A percentile compares a stretch with the other conserved stretches of the same genome.
Conservation (phyloP, 1,284 basidiomycete species). For the Leccinum pachyderme region DNA sequence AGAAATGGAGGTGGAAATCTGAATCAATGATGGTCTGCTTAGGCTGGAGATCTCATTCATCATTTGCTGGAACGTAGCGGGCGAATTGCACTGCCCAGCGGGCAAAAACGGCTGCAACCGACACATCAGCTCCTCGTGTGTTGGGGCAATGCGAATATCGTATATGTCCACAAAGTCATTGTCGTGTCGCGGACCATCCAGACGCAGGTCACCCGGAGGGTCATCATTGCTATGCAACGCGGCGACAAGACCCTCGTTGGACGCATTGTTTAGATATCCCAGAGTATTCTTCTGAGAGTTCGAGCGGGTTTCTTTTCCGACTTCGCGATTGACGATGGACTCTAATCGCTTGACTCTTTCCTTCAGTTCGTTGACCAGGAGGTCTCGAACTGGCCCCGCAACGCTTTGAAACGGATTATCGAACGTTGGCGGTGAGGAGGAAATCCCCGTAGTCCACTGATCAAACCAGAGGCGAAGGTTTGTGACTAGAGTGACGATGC, state of each 20-base stretch:
- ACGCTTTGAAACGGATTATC: conserved; percentile 35
- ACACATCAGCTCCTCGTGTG: conserved; percentile 56
- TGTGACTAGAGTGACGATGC: conserved; percentile 41
- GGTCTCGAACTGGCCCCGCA: conserved; percentile 28
- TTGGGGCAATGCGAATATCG: conserved; percentile 61
- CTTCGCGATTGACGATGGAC: conserved; percentile 41
- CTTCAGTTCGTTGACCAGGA: conserved; percentile 40
- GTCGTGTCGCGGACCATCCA: conserved; percentile 58
- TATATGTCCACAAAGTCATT: conserved; percentile 60
- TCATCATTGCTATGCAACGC: conserved; percentile 46
- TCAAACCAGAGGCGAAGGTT: conserved; percentile 46
- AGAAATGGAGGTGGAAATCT: too few species aligned
- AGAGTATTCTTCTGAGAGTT: conserved; percentile 9
- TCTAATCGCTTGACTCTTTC: conserved; percentile 43
- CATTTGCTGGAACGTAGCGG: too few species aligned
- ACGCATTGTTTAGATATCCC: conserved; percentile 1
- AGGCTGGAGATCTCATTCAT: too few species aligned
- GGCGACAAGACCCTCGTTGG: conserved; percentile 36
- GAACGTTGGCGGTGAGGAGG: conserved; percentile 35
- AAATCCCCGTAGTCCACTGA: conserved; percentile 45
- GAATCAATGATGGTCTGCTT: too few species aligned
- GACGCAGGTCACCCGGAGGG: conserved; percentile 51
- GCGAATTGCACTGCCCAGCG: too few species aligned
- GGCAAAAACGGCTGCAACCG: conserved; percentile 52
- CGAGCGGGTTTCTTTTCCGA: conserved; percentile 28